Conservation (phyloP, 192 early-diverging fungal species). For the Kickxella alabastrina region DNA sequence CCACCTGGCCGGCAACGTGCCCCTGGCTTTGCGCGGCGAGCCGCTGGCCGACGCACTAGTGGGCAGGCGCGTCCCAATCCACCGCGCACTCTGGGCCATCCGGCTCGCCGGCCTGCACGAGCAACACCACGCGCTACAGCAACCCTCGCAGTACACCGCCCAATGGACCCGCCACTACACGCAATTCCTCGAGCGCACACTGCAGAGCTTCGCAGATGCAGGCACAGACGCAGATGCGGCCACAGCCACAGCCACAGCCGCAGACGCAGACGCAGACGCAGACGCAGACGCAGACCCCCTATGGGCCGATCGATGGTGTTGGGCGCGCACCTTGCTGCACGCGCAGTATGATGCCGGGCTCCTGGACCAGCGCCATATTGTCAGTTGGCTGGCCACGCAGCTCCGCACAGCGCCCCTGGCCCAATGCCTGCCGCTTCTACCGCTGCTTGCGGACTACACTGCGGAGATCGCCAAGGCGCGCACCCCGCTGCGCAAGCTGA, state of each 20-base stretch:
- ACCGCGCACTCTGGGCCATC: constrained; percentile 68
- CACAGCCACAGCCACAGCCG: constrained; percentile 17
- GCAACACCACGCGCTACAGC: constrained; percentile 16
- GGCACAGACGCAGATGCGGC: neutral
- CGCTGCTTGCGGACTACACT: constrained; percentile 28
- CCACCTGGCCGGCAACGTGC: constrained; percentile 22
- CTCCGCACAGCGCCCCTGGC: constrained; percentile 24
- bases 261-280: neutral
- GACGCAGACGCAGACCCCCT: neutral
- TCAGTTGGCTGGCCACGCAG: constrained; percentile 40
- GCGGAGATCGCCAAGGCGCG: constrained; percentile 41
- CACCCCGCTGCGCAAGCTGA: constrained; percentile 47
- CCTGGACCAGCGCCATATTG: constrained; percentile 43
- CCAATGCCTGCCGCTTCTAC: constrained; percentile 42
- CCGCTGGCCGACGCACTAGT: constrained; percentile 58
- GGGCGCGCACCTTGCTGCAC: constrained; percentile 25
- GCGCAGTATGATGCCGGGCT: constrained; percentile 43
- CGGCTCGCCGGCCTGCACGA: constrained; percentile 57
- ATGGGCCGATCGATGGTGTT: constrained; percentile 35
- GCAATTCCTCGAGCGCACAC: constrained; percentile 31
- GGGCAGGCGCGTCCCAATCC: constrained; percentile 55
- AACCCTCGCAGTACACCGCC: constrained; percentile 18
- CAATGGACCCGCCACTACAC: constrained; percentile 44
- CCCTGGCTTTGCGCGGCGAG: constrained; percentile 55
- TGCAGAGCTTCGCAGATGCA: constrained; percentile 2